Conservation (phyloP, 2,329 filamentous ascomycete species). For the Microascus cirrosus region DNA sequence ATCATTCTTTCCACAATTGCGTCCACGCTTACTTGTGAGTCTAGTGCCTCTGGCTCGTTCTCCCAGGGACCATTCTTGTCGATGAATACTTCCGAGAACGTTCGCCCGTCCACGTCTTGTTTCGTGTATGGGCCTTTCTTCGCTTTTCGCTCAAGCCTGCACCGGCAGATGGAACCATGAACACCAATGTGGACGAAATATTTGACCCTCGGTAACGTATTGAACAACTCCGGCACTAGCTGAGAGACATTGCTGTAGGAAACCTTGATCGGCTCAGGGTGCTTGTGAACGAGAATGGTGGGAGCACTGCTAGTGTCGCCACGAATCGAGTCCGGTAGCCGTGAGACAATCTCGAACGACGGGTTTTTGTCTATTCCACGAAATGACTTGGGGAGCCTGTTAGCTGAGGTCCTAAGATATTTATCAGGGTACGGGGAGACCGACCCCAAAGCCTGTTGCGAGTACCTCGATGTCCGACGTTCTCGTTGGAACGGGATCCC, state of each 20-base stretch:
- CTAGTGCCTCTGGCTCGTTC: neutral
- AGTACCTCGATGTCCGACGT: neutral
- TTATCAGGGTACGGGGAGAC: neutral
- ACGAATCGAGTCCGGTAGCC: neutral
- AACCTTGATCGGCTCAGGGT: neutral
- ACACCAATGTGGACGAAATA: constrained; percentile 1
- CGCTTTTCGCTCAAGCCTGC: neutral
- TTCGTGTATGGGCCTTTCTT: neutral
- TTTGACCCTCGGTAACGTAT: neutral
- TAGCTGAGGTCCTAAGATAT: neutral
- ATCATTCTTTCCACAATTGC: neutral
- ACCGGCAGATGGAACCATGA: neutral
- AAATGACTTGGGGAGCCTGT: neutral
- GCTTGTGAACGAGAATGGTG: neutral
- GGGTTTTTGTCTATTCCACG: neutral
- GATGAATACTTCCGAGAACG: neutral
- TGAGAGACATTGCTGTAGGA: neutral
- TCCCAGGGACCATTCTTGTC: neutral
- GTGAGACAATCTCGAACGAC: neutral
- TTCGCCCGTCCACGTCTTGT: neutral
- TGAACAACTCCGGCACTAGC: neutral
- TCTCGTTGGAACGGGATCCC: no score
- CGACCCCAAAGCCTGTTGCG: neutral
- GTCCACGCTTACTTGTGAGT: neutral
- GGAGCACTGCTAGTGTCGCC: neutral